Evolutionary conservation across 495 filamentous ascomycete genomes (phyloP).

Genomic region (Penicillium lagena): DNA sequence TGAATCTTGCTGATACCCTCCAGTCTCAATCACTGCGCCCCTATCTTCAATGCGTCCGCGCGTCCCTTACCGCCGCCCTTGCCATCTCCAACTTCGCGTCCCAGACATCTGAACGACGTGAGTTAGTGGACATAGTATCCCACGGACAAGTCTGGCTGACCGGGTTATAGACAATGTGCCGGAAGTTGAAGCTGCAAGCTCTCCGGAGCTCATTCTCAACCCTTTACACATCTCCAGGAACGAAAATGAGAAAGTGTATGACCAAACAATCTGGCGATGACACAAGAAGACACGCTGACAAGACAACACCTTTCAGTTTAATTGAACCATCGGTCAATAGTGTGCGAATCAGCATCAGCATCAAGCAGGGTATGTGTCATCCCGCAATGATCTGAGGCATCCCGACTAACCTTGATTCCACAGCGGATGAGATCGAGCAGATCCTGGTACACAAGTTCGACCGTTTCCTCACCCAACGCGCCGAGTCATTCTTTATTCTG

Average conservation of each 20-base stretch:
- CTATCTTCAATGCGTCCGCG: slow-evolving; percentile 94
- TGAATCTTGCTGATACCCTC: not conserved
- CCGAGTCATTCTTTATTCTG: slow-evolving; percentile 96
- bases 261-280: too few species aligned
- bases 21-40: slow-evolving; percentile 97
- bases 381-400: too few species aligned
- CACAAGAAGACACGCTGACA: too few species aligned
- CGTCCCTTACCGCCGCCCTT: slow-evolving; percentile 87
- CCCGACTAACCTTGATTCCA: too few species aligned
- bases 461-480: slow-evolving; percentile 89
- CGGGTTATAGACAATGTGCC: slow-evolving; percentile 67
- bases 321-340: slow-evolving; percentile 89
- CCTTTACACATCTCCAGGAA: slow-evolving; percentile 84
- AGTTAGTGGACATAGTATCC: slow-evolving; percentile 2
- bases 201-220: slow-evolving; percentile 91
- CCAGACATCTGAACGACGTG: slow-evolving; percentile 79
- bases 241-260: slow-evolving; percentile 80
- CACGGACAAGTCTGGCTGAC: too few species aligned
- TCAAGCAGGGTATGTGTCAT: slow-evolving; percentile 59
- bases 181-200: slow-evolving; percentile 87
- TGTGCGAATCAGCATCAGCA: slow-evolving; percentile 90
- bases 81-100: slow-evolving; percentile 96
- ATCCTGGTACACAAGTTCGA: slow-evolving; percentile 98
- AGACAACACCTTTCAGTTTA: not conserved
- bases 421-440: slow-evolving; percentile 93